Conservation (phyloP, 129 eudicot species). For the Saposhnikovia divaricata region DNA sequence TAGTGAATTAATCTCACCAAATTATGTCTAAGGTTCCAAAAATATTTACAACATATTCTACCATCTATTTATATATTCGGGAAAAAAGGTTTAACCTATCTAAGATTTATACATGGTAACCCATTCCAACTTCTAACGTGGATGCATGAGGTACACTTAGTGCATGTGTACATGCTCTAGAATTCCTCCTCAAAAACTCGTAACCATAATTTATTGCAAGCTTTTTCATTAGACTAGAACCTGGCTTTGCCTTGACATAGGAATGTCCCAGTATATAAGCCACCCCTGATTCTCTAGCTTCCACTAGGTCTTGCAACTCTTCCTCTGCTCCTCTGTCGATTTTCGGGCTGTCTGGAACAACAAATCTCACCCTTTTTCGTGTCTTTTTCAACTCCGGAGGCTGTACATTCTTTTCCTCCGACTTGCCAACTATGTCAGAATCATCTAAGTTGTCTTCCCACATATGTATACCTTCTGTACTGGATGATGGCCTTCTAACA, state of each 20-base stretch:
- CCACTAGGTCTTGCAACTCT: constrained; percentile 67
- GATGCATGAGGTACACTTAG: constrained; percentile 78
- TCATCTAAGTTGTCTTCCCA: constrained; percentile 15
- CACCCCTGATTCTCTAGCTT: constrained; percentile 84
- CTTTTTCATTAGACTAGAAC: constrained; percentile 58
- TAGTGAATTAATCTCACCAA: too few relatives aligned
- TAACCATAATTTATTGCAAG: constrained; percentile 61
- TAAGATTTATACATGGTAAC: constrained; percentile 49
- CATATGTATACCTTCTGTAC: constrained; percentile 33
- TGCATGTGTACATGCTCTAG: constrained; percentile 45
- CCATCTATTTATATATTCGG: background rate
- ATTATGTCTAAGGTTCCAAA: too few relatives aligned
- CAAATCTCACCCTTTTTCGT: constrained; percentile 71
- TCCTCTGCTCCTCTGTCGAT: constrained; percentile 37
- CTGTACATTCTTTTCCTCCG: constrained; percentile 23
- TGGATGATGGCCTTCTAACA: constrained; percentile 53
- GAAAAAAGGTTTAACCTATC: background rate
- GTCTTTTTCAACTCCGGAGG: constrained; percentile 12
- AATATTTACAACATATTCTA: too few relatives aligned
- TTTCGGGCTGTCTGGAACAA: constrained; percentile 66
- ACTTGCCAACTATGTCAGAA: constrained; percentile 16
- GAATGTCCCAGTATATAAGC: constrained; percentile 82
- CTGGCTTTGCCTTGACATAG: constrained; percentile 71
- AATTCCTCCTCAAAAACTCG: constrained; percentile 73
- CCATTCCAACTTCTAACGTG: constrained; percentile 90